Evolutionary conservation across 805 yeast species (phyloP), one percentile per base, ranked within the genome.

Genomic region (Grigorovia jiainica): DNA sequence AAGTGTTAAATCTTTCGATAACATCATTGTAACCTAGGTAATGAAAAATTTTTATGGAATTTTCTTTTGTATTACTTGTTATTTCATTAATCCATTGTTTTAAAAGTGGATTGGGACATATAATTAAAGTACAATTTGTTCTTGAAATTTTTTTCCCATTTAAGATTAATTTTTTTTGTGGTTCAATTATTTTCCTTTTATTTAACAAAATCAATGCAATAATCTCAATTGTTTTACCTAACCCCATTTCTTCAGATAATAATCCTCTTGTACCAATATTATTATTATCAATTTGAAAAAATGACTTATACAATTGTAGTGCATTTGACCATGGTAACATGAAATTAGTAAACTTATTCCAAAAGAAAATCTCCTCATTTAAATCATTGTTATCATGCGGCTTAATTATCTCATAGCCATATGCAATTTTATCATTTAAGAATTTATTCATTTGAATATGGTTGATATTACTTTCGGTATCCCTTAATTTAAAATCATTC

Each of bases 211-310:
- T 63, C 32, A 90, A 63, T 0, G 95, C 68, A 2, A 85, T 67
- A 11, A 87, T 68, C 57, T 92, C 98, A 4, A 92, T 78, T 0
- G 98, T 90, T 55, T 92, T 92, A 0, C 98, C 98, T 7, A 92
- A 70, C 0, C 98, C 98, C 98, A 92, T 92, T 60, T 92, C 98
- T 54, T 90, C 98, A 1, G 92, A 82, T 27, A 92, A 60, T 7
- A 92, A 64, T 0, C 94, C 96, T 39, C 71, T 49, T 3, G 60
- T 60, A 7, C 55, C 49, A 27, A 35, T 27, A 13, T 27, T 27
- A 27, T 27, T 27, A 13, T 27, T 27, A 27, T 27, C 3, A 6
- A 6, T 10, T 27, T 27, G 29, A 15, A 36, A 20, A 38, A 44
- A 43, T 15, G 43, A 40, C 4, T 40, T 35, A 35, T 45, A 48